Evolutionary conservation across 225 moss, liverwort and hornwort species (phyloP), one percentile per base, ranked within the genome.

Genomic region (Marchantia polymorpha): DNA sequence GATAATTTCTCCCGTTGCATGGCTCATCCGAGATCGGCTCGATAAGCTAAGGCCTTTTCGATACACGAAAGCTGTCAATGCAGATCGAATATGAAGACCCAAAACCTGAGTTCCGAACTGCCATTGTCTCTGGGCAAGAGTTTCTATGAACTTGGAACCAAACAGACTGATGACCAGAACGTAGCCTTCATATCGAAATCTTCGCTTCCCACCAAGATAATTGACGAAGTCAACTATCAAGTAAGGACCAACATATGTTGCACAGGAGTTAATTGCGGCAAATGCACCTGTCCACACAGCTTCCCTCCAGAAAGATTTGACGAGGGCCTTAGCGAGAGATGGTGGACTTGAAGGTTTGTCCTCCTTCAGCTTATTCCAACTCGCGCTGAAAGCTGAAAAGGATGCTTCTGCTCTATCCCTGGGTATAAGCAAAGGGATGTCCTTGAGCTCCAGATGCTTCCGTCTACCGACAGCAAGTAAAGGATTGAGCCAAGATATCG

Each of bases 141-240:
- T 88, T 50, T 79, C 84, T 10, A 91, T 49, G 2, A 90, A 17
- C 73, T 83, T 86, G 13, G 88, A 86, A 10, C 79, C 72, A 29
- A 89, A 82, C 20, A 91, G 88, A 30, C 63, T 61, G 0, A 78
- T 39, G 13, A 93, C 83, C 11, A 95, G 76, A 20, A 83, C 76
- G 51, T 55, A 84, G 26, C 94, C 89, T 61, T 94, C 91, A 65
- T 81, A 66, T 0, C 30, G 58, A 19, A 90, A 89, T 30, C 84
- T 82, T 4, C 81, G 78, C 72, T 81, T 11, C 12, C 90, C 90
- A 46, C 83, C 82, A 52, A 79, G 73, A 84, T 91, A 93, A 85
- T 93, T 89, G 10, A 93, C 93, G 53, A 92, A 90, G 71, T 93
- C 90, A 30, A 87, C 86, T 69, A 93, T 90, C 55, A 91, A 74